These are phyloP conservation scores for Alternaria infectoria DNA, from an alignment of 2,329 filamentous ascomycete species.

Conservation along the genomic window DNA sequence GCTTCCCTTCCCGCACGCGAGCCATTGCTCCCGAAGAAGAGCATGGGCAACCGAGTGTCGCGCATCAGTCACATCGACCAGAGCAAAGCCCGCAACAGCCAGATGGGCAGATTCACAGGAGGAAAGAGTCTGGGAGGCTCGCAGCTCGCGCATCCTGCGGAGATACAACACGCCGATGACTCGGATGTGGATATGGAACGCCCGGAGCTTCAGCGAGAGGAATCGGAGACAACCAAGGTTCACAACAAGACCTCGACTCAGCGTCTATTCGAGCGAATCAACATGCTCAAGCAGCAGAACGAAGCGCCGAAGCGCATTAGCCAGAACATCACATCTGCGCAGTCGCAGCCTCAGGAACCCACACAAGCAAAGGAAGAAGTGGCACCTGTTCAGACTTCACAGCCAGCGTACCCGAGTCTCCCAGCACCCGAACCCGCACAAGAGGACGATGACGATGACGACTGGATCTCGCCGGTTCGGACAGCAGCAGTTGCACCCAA, in stretches of 20 bases:
- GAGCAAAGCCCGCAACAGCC: slow-evolving; percentile 67
- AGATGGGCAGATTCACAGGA: slow-evolving; percentile 74
- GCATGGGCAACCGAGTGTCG: slow-evolving; percentile 73
- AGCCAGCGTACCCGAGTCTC: slow-evolving; percentile 52
- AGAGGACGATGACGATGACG: slow-evolving; percentile 53
- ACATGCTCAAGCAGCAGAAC: slow-evolving; percentile 65
- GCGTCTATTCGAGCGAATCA: slow-evolving; percentile 90
- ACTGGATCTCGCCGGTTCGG: slow-evolving; percentile 63
- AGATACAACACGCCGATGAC: slow-evolving; percentile 58
- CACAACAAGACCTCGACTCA: slow-evolving; percentile 95
- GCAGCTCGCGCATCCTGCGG: slow-evolving; percentile 39
- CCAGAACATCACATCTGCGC: slow-evolving; percentile 47
- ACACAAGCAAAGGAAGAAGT: slow-evolving; percentile 48
- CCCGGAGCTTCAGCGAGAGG: slow-evolving; percentile 47
- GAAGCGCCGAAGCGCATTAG: slow-evolving; percentile 44
- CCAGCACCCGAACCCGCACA: slow-evolving; percentile 22
- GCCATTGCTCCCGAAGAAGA: slow-evolving; percentile 83
- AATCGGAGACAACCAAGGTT: slow-evolving; percentile 61
- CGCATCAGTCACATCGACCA: slow-evolving; percentile 80
- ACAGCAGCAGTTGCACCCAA: slow-evolving; percentile 41
- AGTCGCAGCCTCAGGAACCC: slow-evolving; percentile 32
- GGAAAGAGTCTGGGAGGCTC: slow-evolving; percentile 68
- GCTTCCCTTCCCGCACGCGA: slow-evolving; percentile 90
- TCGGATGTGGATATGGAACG: slow-evolving; percentile 59
- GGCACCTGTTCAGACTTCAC: slow-evolving; percentile 33